Conservation (phyloP, 164 flowering plant species). For the Aristolochia californica region DNA sequence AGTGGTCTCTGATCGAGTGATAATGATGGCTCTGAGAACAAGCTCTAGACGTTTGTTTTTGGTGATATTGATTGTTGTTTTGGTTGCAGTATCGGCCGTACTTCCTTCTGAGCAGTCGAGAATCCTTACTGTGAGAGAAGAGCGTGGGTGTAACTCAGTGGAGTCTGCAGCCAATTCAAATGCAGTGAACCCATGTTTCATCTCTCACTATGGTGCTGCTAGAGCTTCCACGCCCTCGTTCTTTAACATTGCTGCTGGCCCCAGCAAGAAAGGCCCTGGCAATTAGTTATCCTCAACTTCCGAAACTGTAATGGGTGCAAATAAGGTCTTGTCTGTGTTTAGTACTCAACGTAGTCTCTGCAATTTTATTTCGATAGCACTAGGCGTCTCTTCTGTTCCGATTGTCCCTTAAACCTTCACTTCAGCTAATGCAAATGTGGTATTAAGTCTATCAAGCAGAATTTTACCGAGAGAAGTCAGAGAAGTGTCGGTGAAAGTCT, state of each 20-base stretch:
- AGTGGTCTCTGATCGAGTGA: too few species aligned
- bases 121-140: not conserved
- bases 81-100: too few species aligned
- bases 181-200: not conserved
- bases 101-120: not conserved
- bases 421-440: too few species aligned
- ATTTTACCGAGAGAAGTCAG: too few species aligned
- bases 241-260: constrained; percentile 38
- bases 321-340: not conserved
- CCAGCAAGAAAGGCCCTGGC: constrained; percentile 52
- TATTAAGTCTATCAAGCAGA: too few species aligned
- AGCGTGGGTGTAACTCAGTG: not conserved
- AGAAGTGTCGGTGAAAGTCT: too few species aligned
- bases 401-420: too few species aligned
- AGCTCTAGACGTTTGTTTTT: too few species aligned
- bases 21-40: too few species aligned
- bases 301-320: too few species aligned
- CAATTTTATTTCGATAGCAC: not conserved
- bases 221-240: constrained; percentile 15
- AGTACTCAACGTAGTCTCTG: not conserved
- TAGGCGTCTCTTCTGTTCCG: too few species aligned
- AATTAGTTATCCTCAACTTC: constrained; percentile 26
- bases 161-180: not conserved
- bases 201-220: not conserved
- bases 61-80: too few species aligned